Base-by-base conservation (phyloP, 306 rosid genomes). In the Chamaecrista fasciculata region DNA sequence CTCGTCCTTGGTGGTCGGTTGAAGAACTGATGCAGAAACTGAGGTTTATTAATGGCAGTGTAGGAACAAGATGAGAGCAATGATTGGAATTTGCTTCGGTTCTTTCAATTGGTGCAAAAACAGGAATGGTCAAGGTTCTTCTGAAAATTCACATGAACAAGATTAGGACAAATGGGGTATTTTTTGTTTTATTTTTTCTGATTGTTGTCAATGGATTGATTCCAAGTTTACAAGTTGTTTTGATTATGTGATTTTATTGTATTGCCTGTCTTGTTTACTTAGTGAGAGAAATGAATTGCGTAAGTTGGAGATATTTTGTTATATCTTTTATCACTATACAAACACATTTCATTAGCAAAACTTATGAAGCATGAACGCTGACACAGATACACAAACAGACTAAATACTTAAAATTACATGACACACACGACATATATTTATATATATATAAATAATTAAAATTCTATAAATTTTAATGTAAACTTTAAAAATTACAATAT, bases 61-160 rank as follows among this genome's bases (percentile, higher is more conserved):
- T 56, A 76, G 57, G 62, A 39, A 50, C 10, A 51, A 47, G 59
- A 73, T 46, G 63, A 55, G 52, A 36, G 80, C 70, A 65, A 92
- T 92, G 97, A 58, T 63, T 81, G 60, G 66, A 57, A 43, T 71
- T 69, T 89, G 90, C 74, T 86, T 92, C 59, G 79, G 81, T 74
- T 69, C 66, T 66, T 55, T 87, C 78, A 85, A 83, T 73, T 58
- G 81, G 58, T 72, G 92, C 69, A 82, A 66, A 58, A 57, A 71
- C 63, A 72, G 67, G 37, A 73, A 10, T 37, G 49, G 29, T n/a
- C n/a, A n/a, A n/a, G n/a, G n/a, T 52, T 33, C 76, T 46, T 72
- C 53, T 65, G 62, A 43, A 21, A 65, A 74, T 51, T 36, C 78
- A 15, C 73, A 70, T 46, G 86, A 75, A 37, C 82, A 82, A 74